Base-by-base conservation (phyloP, 805 yeast species). In the Yamadazyma endophytica region DNA sequence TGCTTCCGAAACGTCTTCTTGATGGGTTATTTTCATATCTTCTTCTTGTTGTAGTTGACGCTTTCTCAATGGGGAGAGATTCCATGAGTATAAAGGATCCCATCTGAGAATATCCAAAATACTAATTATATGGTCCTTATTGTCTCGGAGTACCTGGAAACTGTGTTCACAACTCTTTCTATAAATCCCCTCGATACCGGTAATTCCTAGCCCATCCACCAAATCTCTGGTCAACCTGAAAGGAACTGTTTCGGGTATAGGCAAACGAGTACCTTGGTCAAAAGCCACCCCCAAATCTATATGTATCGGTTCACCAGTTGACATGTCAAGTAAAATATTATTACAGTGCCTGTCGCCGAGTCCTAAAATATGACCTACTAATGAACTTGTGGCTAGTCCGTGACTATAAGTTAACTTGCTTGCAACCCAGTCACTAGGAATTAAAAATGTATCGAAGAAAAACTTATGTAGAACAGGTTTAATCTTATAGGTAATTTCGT, bases 241-340 rank as follows among this genome's bases (percentile, higher is more conserved):
- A 3, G 99, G 98, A 5, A 94, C 95, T 0, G 83, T 70, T 49
- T 92, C 99, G 0, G 99, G 98, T 6, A 90, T 74, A 0, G 90
- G 81, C 23, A 92, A 62, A 9, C 78, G 58, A 45, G 74, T 79
- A 1, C 97, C 98, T 48, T 88, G 96, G 53, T 92, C 98, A 61
- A 92, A 92, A 0, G 97, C 94, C 26, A 92, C 89, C 0, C 98
- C 99, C 12, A 92, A 61, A 55, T 92, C 99, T 44, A 92, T 94
- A 52, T 94, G 98, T 16, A 92, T 79, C 0, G 96, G 95, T 46
- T 89, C 96, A 0, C 97, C 97, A 0, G 85, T 71, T n/a, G 54
- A 49, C 29, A 68, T 67, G 53, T 92, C 97, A n/a, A 92, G 50
- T 28, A 92, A 56, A 22, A 92, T 81, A 52, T 92, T 92, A 53